These are phyloP conservation scores for Sophora flavescens DNA, from an alignment of 306 rosid species.

Conservation along the genomic window DNA sequence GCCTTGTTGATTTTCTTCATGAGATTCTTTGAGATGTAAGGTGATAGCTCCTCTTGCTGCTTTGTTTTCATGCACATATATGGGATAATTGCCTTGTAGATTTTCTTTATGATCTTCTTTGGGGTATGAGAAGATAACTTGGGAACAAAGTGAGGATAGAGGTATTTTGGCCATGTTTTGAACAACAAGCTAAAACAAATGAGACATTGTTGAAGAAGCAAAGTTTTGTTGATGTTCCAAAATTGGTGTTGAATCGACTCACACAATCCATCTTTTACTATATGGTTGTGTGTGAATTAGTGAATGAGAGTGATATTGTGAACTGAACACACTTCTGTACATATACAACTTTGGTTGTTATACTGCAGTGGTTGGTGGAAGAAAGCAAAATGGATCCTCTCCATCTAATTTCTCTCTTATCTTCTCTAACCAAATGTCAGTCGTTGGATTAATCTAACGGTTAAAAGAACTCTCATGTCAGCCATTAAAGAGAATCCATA, in stretches of 20 bases:
- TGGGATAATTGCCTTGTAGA: slow-evolving; percentile 26
- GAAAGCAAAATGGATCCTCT: background rate
- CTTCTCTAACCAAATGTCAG: too few relatives aligned
- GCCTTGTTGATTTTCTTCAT: slow-evolving; percentile 31
- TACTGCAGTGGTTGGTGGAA: background rate
- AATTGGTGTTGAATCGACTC: background rate
- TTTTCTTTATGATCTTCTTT: slow-evolving; percentile 34
- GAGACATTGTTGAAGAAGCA: slow-evolving; percentile 33
- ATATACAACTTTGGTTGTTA: too few relatives aligned
- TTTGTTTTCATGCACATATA: slow-evolving; percentile 18
- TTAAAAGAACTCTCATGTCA: too few relatives aligned
- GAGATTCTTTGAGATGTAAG: slow-evolving; percentile 21
- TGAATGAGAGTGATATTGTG: too few relatives aligned
- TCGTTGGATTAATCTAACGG: too few relatives aligned
- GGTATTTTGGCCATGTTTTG: slow-evolving; percentile 25
- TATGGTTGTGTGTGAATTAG: background rate
- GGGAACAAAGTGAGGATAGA: background rate
- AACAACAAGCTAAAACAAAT: slow-evolving; percentile 38
- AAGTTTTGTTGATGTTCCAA: slow-evolving; percentile 1
- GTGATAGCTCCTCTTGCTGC: slow-evolving; percentile 20
- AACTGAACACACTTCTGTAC: too few relatives aligned
- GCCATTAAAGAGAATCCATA: too few relatives aligned
- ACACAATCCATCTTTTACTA: background rate
- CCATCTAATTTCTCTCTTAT: too few relatives aligned
- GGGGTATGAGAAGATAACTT: slow-evolving; percentile 22